Evolutionary conservation across 176 grass and related monocot genomes (phyloP).

Genomic region (Phoenix roebelenii): DNA sequence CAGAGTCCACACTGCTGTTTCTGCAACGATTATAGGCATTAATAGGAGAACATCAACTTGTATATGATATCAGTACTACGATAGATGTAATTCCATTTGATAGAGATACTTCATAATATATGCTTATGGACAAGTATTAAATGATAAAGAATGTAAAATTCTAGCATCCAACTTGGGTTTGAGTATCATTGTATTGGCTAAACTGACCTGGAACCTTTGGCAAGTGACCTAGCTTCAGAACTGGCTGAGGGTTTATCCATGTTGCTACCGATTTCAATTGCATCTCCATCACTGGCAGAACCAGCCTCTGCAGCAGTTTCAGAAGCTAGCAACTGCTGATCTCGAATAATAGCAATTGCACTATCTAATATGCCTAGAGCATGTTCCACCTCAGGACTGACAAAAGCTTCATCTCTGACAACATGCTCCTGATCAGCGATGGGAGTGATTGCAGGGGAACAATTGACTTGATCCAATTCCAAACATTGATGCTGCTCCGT

Average conservation of each 20-base stretch:
- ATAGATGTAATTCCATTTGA: too few species aligned
- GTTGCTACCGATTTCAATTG: conserved; percentile 7
- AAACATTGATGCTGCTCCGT: conserved; percentile 17
- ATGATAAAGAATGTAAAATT: too few species aligned
- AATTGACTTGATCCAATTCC: conserved; percentile 19
- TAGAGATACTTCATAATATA: too few species aligned
- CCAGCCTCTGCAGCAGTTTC: conserved; percentile 12
- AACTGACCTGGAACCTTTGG: conserved; percentile 49
- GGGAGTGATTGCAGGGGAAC: not conserved
- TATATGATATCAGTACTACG: too few species aligned
- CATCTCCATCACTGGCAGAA: conserved; percentile 9
- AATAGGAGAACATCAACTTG: not conserved
- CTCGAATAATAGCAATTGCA: conserved; percentile 46
- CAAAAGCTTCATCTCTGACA: conserved; percentile 12
- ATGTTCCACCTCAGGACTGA: conserved; percentile 67
- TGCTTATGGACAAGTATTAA: too few species aligned
- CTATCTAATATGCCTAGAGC: conserved; percentile 62
- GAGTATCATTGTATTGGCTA: not conserved
- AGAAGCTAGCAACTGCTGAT: conserved; percentile 24
- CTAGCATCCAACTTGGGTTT: too few species aligned
- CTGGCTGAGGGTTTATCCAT: conserved; percentile 19
- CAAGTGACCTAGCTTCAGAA: conserved; percentile 1
- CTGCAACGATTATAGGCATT: too few species aligned
- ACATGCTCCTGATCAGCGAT: not conserved
- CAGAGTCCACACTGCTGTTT: too few species aligned